Conservation (phyloP, 495 filamentous ascomycete genomes). For the Corynascus novoguineensis region DNA sequence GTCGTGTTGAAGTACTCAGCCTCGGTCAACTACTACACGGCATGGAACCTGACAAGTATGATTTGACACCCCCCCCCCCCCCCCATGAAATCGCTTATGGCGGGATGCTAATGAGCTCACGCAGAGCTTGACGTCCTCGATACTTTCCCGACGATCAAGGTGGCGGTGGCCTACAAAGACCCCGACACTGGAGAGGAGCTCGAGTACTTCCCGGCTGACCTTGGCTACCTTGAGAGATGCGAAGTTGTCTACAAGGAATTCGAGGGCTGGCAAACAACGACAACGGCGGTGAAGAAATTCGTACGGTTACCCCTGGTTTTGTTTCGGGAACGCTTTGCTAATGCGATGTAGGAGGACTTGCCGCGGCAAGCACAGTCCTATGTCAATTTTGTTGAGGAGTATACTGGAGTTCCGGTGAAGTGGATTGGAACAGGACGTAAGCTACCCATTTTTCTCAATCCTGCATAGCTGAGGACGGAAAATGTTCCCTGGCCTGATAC, state of each 20-base stretch:
- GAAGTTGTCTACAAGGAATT: conserved; percentile 67
- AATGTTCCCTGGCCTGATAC: neutral
- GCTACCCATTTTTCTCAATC: neutral
- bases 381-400: conserved; percentile 65
- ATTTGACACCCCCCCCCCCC: too few relatives aligned
- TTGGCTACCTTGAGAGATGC: conserved; percentile 33
- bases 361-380: conserved; percentile 72
- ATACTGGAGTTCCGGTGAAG: conserved; percentile 63
- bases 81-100: conserved; percentile 22
- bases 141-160: conserved; percentile 72
- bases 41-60: conserved; percentile 70
- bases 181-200: conserved; percentile 35
- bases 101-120: conserved; percentile 7
- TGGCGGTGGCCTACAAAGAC: conserved; percentile 66
- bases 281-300: conserved; percentile 39
- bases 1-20: conserved; percentile 76
- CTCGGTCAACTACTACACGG: conserved; percentile 66
- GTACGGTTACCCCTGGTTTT: conserved; percentile 8
- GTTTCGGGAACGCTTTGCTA: neutral
- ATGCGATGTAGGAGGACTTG: conserved; percentile 53
- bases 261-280: conserved; percentile 71
- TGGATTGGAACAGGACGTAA: conserved; percentile 72
- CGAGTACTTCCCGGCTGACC: conserved; percentile 37
- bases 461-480: neutral
- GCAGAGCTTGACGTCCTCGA: conserved; percentile 71